Base-by-base conservation (phyloP, 495 filamentous ascomycete genomes). In the Chaetomium fimeti region DNA sequence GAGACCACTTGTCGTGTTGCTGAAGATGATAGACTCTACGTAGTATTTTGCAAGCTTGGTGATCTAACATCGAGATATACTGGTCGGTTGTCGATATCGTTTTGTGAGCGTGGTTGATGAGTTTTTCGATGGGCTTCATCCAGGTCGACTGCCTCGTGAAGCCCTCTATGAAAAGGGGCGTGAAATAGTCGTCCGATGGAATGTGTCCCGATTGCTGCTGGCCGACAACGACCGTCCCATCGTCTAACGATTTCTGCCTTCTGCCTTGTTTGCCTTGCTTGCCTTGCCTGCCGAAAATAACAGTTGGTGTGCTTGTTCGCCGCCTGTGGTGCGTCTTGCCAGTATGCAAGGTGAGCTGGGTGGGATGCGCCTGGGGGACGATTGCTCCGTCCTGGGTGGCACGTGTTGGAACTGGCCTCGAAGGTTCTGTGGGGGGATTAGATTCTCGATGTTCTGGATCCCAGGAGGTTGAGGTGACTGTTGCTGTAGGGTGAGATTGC, bases 11-110 rank as follows among this genome's bases (percentile, higher is more conserved):
- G 67, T 93, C 91, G 18, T 89, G 85, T 69, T 89, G 88, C 68
- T 98, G 94, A 47, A 98, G 81, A 53, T 91, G 86, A 67, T 96
- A 94, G 18, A 98, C 91, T 6, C 91, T 82, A 24, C 88, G 87
- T 15, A 97, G 71, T 13, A 96, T 89, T 57, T 88, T 88, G 66
- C 88, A 90, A 61, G 94, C 90, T 77, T 93, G 91, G 54, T 87
- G 84, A 68, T 98, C 94, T 49, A 89, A 83, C 51, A 92, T 85
- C 22, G 88, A 87, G 3, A 91, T 81, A 28, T 87, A 83, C 61
- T 91, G 87, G 69, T 94, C 91, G 2, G 84, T 77, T 0, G 92
- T 96, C 22, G 85, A 89, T 29, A 97, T 69, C 0, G 90, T 92
- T 70, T 97, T 97, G 69, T 91, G 85, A 3, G 92, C 89, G 40